phyloP scores from a whole-genome alignment of 1,139 yeast species.

The Debaryomyces udenii region DNA sequence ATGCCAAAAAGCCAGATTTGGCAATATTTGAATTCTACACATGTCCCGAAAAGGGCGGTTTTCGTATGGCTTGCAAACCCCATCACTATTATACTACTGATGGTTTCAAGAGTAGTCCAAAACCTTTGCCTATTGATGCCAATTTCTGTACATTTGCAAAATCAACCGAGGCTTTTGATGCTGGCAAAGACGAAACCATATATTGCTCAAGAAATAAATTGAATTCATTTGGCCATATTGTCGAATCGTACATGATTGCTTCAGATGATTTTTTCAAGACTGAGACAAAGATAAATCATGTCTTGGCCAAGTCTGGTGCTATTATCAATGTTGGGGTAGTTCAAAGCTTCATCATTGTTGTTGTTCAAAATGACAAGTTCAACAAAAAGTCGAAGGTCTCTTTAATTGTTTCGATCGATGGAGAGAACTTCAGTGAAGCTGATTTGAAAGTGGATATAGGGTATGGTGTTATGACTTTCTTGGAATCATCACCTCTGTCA shows the following conservation, averaged over 20 bases:
- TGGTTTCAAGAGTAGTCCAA: conserved; percentile 50
- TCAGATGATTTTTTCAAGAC: conserved; percentile 61
- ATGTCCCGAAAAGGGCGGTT: conserved; percentile 34
- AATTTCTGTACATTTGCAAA: conserved; percentile 57
- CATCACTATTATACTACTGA: conserved; percentile 55
- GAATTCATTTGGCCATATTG: conserved; percentile 49
- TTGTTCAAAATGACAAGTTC: conserved; percentile 53
- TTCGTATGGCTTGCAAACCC: conserved; percentile 32
- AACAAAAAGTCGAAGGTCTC: conserved; percentile 42
- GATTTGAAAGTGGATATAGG: conserved; percentile 50
- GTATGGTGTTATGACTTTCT: conserved; percentile 50
- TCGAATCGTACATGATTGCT: conserved; percentile 42
- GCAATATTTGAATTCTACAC: conserved; percentile 40
- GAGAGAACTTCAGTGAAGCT: conserved; percentile 52
- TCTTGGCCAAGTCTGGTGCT: conserved; percentile 34
- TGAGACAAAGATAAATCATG: conserved; percentile 23
- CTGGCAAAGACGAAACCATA: conserved; percentile 46
- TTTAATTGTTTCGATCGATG: conserved; percentile 63
- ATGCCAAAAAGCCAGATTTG: conserved; percentile 43
- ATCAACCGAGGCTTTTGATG: conserved; percentile 40
- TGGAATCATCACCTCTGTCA: conserved; percentile 60
- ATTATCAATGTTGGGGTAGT: conserved; percentile 53
- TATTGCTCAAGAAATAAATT: conserved; percentile 49
- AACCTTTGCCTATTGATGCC: conserved; percentile 34
- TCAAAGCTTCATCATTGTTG: conserved; percentile 55